Conservation (phyloP, 2,329 filamentous ascomycete species). For the Aspergillus unguis region DNA sequence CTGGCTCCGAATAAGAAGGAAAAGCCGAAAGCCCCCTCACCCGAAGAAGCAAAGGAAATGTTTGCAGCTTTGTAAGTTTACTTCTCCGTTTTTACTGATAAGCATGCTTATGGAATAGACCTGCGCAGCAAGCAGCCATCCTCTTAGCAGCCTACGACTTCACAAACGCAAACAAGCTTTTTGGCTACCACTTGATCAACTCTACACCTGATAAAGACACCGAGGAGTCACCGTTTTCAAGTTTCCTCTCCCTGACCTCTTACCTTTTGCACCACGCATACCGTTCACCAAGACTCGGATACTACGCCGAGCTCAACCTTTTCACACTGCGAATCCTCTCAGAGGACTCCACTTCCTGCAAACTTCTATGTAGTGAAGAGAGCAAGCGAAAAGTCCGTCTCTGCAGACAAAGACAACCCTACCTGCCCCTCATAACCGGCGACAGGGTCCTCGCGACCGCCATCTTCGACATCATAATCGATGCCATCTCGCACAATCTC, state of each 20-base stretch:
- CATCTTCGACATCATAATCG: constrained; percentile 81
- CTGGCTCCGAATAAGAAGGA: constrained; percentile 68
- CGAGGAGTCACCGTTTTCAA: constrained; percentile 70
- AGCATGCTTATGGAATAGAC: constrained; percentile 52
- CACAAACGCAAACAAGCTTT: constrained; percentile 88
- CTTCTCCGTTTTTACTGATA: constrained; percentile 12
- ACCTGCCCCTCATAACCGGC: constrained; percentile 69
- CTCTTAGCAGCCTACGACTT: constrained; percentile 90
- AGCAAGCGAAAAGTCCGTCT: constrained; percentile 71
- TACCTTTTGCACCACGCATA: constrained; percentile 94
- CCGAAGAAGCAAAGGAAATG: constrained; percentile 76
- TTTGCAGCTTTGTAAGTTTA: constrained; percentile 66
- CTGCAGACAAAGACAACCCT: constrained; percentile 84
- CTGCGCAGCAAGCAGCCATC: constrained; percentile 72
- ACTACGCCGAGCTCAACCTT: constrained; percentile 81
- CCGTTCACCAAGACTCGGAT: constrained; percentile 69
- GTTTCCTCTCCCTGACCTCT: constrained; percentile 82
- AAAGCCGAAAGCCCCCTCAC: constrained; percentile 59
- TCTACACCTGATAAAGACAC: constrained; percentile 58
- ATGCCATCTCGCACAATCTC: constrained; percentile 92
- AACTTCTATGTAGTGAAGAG: constrained; percentile 78
- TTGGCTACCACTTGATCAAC: constrained; percentile 79
- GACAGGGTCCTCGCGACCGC: constrained; percentile 72
- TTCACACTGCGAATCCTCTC: constrained; percentile 82
- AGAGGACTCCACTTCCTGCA: constrained; percentile 78